Percentiles rank a stretch among this genome's conserved stretches.
Conservation (phyloP, 1,139 yeast species). For the Arxiozyma telluris region DNA sequence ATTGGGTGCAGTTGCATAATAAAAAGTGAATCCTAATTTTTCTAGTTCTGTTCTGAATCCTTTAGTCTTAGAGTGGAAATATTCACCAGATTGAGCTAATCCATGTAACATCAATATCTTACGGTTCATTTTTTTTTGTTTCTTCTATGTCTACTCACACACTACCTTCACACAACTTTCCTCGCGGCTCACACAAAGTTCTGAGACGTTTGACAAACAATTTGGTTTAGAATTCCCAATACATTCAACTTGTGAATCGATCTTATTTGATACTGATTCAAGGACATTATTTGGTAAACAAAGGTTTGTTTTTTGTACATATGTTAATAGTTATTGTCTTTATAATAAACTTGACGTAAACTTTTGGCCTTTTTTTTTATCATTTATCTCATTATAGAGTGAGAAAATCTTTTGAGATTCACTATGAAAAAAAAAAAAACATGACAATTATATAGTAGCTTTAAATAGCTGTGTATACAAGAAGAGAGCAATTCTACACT, state of each 20-base stretch:
- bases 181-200: neutral
- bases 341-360: too few relatives aligned
- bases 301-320: too few relatives aligned
- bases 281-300: too few relatives aligned
- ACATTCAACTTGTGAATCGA: neutral
- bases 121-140: conserved; percentile 11
- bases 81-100: conserved; percentile 59
- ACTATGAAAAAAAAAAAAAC: neutral
- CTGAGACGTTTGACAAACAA: too few relatives aligned
- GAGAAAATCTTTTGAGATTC: too few relatives aligned
- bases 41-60: conserved; percentile 59
- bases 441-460: too few relatives aligned
- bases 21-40: conserved; percentile 54
- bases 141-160: too few relatives aligned
- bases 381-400: neutral
- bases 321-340: too few relatives aligned
- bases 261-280: neutral
- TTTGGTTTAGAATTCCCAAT: neutral
- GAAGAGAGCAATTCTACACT: neutral
- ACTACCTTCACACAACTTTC: neutral
- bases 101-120: conserved; percentile 48
- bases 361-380: too few relatives aligned
- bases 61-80: conserved; percentile 65
- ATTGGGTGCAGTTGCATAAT: conserved; percentile 64
- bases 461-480: too few relatives aligned